Conservation (phyloP, 2,329 filamentous ascomycete genomes). For the Stromatinia cepivora region DNA sequence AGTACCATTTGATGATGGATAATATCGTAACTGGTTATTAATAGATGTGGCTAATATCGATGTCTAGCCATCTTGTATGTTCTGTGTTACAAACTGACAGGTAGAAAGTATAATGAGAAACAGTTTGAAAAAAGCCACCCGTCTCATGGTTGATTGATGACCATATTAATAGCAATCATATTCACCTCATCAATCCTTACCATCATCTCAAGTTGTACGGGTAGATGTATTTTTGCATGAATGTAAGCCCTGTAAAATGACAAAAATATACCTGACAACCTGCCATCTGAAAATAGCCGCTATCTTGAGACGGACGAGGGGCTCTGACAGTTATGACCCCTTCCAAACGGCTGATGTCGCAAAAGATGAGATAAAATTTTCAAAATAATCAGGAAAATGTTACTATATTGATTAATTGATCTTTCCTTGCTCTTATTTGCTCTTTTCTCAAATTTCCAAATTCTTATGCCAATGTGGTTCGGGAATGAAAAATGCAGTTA, state of each 20-base stretch:
- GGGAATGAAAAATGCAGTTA: background rate
- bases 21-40: background rate
- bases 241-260: background rate
- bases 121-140: background rate
- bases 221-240: background rate
- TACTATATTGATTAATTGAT: background rate
- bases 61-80: background rate
- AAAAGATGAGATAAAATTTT: background rate
- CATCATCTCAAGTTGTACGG: background rate
- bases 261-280: background rate
- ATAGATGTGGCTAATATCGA: background rate
- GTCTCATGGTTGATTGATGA: conserved; percentile 11
- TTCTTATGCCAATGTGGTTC: no score
- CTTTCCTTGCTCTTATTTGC: background rate
- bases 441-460: background rate
- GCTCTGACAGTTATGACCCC: background rate
- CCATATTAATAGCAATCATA: background rate
- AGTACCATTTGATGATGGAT: no score
- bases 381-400: no score
- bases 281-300: conserved; percentile 10
- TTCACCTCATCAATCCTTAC: conserved; percentile 5
- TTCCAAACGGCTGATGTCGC: conserved; percentile 3
- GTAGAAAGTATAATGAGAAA: background rate
- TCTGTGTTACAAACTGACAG: background rate
- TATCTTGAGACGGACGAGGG: background rate